These are phyloP conservation scores for Venturiaceae sp. DNA, from an alignment of 2,329 filamentous ascomycete genomes.

Conservation along the genomic window DNA sequence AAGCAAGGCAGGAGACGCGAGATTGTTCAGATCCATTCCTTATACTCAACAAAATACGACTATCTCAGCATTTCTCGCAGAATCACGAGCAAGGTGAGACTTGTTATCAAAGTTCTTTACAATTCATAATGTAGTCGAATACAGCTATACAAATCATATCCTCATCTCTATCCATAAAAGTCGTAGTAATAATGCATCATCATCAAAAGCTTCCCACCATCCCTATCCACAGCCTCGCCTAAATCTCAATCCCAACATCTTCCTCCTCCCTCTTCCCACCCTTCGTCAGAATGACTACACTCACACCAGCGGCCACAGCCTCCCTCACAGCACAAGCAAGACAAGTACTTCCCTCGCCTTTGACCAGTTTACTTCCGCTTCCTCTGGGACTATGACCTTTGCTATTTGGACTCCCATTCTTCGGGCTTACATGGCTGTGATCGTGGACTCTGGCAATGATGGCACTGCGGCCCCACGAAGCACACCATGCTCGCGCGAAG, in stretches of 20 bases:
- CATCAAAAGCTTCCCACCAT: not conserved
- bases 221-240: not conserved
- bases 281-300: slow-evolving; percentile 56
- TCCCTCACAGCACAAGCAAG: slow-evolving; percentile 67
- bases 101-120: not conserved
- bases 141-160: not conserved
- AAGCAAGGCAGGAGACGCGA: no score
- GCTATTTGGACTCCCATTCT: not conserved
- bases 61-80: not conserved
- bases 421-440: slow-evolving; percentile 9
- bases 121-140: not conserved
- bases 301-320: slow-evolving; percentile 63
- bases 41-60: no score
- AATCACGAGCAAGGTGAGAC: not conserved
- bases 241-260: slow-evolving; percentile 16
- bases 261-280: slow-evolving; percentile 34
- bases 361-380: not conserved
- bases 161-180: not conserved
- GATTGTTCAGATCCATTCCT: no score
- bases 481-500: slow-evolving; percentile 66
- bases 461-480: slow-evolving; percentile 63
- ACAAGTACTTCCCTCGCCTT: slow-evolving; percentile 39
- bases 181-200: slow-evolving; percentile 1
- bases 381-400: not conserved
- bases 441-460: slow-evolving; percentile 58